Evolutionary conservation across 2,329 filamentous ascomycete species (phyloP).

Genomic region (Aspergillus quadrilineatus): DNA sequence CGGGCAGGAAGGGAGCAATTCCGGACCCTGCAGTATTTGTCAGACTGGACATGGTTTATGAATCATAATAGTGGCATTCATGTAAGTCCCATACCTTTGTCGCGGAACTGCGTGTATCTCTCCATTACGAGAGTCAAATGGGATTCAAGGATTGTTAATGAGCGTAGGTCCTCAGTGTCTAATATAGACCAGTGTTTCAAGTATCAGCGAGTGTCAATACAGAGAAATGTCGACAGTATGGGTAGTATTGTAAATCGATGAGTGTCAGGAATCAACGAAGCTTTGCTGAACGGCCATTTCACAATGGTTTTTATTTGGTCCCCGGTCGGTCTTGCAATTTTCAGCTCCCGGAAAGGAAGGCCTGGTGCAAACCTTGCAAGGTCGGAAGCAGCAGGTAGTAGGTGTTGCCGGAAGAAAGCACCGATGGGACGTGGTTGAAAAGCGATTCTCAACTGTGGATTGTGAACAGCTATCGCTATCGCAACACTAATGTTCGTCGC

Average conservation of each 20-base stretch:
- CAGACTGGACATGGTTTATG: not conserved
- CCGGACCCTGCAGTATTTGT: conserved; percentile 69
- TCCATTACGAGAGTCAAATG: conserved; percentile 61
- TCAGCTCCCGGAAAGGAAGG: not conserved
- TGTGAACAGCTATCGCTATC: conserved; percentile 1
- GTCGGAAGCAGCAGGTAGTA: not conserved
- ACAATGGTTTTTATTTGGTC: not conserved
- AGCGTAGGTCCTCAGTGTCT: too few species aligned
- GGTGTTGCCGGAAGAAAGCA: not conserved
- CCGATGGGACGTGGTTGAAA: not conserved
- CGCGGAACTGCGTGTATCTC: conserved; percentile 90
- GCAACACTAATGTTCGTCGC: not conserved
- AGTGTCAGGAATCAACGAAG: not conserved
- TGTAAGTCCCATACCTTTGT: conserved; percentile 63
- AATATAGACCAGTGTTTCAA: too few species aligned
- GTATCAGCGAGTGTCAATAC: not conserved
- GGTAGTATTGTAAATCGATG: not conserved
- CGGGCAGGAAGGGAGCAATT: conserved; percentile 91
- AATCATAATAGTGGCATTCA: not conserved
- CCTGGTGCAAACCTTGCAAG: not conserved
- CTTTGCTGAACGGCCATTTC: conserved; percentile 12
- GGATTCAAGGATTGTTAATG: not conserved
- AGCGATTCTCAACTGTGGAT: too few species aligned
- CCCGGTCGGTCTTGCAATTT: not conserved
- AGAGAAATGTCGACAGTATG: not conserved